Evolutionary conservation across 805 yeast species (phyloP).

Genomic region (Limtongia smithiae): DNA sequence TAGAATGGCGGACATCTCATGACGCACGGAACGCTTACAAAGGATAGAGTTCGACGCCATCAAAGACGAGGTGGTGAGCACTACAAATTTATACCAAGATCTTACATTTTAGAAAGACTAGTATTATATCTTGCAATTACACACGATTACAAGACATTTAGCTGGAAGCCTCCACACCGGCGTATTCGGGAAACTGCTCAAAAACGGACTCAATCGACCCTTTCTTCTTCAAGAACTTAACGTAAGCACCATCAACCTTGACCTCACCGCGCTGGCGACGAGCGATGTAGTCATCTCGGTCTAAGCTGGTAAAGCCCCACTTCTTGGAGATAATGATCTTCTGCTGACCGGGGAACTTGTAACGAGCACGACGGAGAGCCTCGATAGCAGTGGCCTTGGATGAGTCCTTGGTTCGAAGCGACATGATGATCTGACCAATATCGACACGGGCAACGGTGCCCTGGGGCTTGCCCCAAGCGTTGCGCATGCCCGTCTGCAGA

Average conservation of each 20-base stretch:
- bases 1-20: background rate
- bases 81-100: background rate
- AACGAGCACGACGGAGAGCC: conserved; percentile 99
- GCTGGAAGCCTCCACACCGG: conserved; percentile 23
- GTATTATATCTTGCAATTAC: background rate
- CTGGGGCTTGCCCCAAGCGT: conserved; percentile 99
- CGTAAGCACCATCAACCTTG: conserved; percentile 99
- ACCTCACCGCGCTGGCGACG: conserved; percentile 97
- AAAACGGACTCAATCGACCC: conserved; percentile 76
- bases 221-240: conserved; percentile 94
- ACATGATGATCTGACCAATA: conserved; percentile 97
- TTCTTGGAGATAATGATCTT: conserved; percentile 98
- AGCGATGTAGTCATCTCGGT: conserved; percentile 94
- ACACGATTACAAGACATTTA: conserved; percentile 1
- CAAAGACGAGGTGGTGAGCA: conserved; percentile 1
- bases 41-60: no score
- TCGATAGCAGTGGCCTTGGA: conserved; percentile 97
- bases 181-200: conserved; percentile 30
- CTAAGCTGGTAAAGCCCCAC: conserved; percentile 99
- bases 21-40: no score
- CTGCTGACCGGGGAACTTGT: conserved; percentile 99
- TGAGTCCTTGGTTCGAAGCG: conserved; percentile 96
- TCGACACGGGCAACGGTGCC: conserved; percentile 99
- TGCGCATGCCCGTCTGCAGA: conserved; percentile 99
- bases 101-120: background rate